Conservation (phyloP, 2,329 filamentous ascomycete species). For the Ophiognomonia clavigignenti-juglandacearum region DNA sequence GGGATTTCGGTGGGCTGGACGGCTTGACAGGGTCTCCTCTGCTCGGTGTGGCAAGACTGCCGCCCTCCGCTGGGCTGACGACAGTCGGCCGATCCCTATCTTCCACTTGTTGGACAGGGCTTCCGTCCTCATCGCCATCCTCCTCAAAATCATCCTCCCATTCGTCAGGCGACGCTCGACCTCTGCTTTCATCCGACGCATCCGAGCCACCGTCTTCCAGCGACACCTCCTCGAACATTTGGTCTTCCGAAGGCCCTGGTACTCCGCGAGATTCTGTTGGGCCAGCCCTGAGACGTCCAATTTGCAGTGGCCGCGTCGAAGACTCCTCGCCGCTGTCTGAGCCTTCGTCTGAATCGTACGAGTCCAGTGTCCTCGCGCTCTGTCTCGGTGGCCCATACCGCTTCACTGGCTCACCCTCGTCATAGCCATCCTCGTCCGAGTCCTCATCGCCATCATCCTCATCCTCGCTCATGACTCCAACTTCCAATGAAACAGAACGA, state of each 20-base stretch:
- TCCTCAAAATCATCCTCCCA: conserved; percentile 13
- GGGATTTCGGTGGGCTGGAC: background rate
- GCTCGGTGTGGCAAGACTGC: background rate
- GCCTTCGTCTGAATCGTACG: background rate
- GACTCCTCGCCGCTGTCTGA: background rate
- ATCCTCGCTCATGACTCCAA: conserved; percentile 3
- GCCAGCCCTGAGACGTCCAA: background rate
- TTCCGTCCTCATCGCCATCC: background rate
- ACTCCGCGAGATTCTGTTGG: background rate
- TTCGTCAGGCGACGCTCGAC: conserved; percentile 7
- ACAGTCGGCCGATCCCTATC: conserved; percentile 4
- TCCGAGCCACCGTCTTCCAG: conserved; percentile 9
- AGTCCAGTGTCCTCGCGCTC: background rate
- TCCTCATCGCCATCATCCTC: background rate
- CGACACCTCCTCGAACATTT: conserved; percentile 13
- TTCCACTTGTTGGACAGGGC: conserved; percentile 15
- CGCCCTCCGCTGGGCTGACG: conserved; percentile 11
- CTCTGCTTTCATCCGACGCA: conserved; percentile 1
- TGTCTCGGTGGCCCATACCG: background rate
- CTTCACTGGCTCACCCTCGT: background rate
- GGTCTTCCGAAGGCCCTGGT: conserved; percentile 2
- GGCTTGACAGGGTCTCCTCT: background rate
- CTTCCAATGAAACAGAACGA: conserved; percentile 3
- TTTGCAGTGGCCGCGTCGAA: background rate
- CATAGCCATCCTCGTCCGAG: background rate